Evolutionary conservation across 1,284 basidiomycete genomes (phyloP).

Genomic region (Boletus mariae): DNA sequence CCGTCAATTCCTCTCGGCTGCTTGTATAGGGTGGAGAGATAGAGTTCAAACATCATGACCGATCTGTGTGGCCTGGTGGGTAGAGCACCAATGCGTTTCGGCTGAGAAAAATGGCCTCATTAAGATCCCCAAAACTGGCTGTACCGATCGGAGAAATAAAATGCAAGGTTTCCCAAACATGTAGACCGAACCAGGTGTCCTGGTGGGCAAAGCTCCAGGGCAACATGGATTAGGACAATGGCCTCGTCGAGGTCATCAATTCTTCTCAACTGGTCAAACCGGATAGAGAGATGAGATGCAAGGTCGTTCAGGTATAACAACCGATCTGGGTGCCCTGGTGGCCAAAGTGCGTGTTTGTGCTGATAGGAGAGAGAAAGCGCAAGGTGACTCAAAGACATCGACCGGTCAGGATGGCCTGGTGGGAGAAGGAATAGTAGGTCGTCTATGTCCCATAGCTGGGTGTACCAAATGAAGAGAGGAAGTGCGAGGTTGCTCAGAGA

Average conservation of each 20-base stretch:
- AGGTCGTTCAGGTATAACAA: background rate
- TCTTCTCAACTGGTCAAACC: background rate
- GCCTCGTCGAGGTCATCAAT: background rate
- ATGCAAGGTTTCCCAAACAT: background rate
- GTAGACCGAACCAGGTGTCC: background rate
- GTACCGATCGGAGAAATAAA: background rate
- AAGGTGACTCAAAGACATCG: too few relatives aligned
- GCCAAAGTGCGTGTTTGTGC: background rate
- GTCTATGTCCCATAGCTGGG: too few relatives aligned
- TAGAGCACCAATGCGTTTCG: background rate
- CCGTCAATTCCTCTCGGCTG: background rate
- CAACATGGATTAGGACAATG: background rate
- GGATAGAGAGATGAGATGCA: background rate
- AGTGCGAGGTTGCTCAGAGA: too few relatives aligned
- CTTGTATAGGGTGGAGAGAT: background rate
- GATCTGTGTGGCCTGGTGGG: background rate
- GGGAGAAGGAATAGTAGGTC: too few relatives aligned
- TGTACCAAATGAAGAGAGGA: too few relatives aligned
- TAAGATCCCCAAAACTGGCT: background rate
- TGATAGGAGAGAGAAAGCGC: too few relatives aligned
- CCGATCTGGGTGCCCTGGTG: background rate
- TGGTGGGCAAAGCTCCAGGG: background rate
- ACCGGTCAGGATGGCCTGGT: too few relatives aligned
- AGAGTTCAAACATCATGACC: background rate
- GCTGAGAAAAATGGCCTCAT: background rate